Evolutionary conservation across 2,329 filamentous ascomycete species (phyloP), one percentile per base, ranked within the genome.

Genomic region (Pseudogymnoascus sp.): DNA sequence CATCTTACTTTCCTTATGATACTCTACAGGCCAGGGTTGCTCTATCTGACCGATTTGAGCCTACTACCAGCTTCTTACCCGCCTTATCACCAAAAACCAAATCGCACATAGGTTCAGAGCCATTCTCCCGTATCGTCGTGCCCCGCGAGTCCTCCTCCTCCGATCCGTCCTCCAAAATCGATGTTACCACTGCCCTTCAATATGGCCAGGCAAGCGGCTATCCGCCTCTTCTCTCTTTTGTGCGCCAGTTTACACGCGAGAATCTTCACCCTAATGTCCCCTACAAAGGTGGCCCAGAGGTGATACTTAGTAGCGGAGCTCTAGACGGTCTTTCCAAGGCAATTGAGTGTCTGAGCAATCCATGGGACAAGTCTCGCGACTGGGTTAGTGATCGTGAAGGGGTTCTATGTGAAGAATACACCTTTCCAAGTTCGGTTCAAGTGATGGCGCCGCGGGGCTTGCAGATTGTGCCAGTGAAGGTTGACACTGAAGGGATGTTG

Each of bases 201-300:
- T 97, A 97, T 77, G 91, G 91, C 64, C 84, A 83, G n/a, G 87
- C 89, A 1, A 81, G 88, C 65, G 92, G 92, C 55, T 93, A 95
- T 69, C 90, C 90, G 0, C 85, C 91, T 0, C 79, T 97, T 23
- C 83, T 86, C 65, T 83, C 83, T 49, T 96, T 92, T 76, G 75
- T 97, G 62, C 85, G 89, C 65, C 83, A 92, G 72, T 95, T 96
- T 74, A 81, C 86, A 4, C 83, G 85, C 63, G 81, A 92, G 62
- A 82, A 90, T 68, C 78, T 96, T 60, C 91, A 96, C 72, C 91
- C 91, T 2, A 87, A 88, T 68, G 83, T 92, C 6, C 91, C 91
- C 4, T 96, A 96, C 72, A 78, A 80, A 63, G 86, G 78, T 64
- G 91, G 91, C 0, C 86, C 89, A 12, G 91, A 93, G 61, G 83